Evolutionary conservation across 1,284 basidiomycete genomes (phyloP).

Genomic region (Naganishia sp.): DNA sequence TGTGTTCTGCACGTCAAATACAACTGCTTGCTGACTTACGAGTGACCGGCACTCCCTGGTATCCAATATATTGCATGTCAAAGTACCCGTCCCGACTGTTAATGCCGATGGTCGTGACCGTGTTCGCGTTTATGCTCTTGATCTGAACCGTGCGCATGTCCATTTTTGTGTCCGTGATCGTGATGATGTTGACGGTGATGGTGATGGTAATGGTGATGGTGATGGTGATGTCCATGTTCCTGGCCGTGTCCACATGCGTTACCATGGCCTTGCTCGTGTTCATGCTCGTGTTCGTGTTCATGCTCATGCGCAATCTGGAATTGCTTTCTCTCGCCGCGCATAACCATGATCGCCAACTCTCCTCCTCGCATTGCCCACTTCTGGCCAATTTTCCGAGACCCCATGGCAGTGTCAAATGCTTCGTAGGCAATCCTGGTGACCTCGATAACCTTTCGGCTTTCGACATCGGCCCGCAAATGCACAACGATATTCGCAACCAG

Average conservation of each 20-base stretch:
- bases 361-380: conserved; percentile 31
- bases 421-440: conserved; percentile 48
- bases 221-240: neutral
- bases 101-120: neutral
- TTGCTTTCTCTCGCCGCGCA: conserved; percentile 11
- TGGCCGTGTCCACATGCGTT: neutral
- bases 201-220: conserved; percentile 10
- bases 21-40: neutral
- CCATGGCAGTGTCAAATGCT: conserved; percentile 37
- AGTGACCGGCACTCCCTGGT: neutral
- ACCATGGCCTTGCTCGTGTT: neutral
- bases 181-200: conserved; percentile 11
- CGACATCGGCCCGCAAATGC: conserved; percentile 68
- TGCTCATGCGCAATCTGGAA: conserved; percentile 7
- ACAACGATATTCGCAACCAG: conserved; percentile 79
- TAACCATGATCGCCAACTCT: conserved; percentile 12
- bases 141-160: neutral
- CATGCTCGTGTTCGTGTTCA: conserved; percentile 1
- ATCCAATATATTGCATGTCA: neutral
- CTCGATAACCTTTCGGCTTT: conserved; percentile 70
- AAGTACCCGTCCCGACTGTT: neutral
- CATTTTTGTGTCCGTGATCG: neutral
- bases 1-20: neutral
- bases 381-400: conserved; percentile 42
- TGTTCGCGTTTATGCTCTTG: neutral